Conservation (phyloP, 805 yeast genomes). For the Tetrapisispora pingtungensis region DNA sequence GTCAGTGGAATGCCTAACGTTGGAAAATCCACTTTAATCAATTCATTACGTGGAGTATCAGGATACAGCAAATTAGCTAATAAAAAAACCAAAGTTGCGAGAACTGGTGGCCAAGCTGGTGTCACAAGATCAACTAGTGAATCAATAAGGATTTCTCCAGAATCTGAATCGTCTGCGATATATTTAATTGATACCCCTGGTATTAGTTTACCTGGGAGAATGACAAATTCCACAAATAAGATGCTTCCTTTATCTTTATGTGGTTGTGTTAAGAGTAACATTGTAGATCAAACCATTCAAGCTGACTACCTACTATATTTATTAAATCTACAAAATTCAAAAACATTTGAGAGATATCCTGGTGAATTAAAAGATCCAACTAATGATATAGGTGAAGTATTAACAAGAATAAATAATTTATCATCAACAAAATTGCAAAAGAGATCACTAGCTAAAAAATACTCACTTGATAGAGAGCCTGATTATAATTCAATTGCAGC, state of each 20-base stretch:
- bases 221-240: conserved; percentile 43
- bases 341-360: conserved; percentile 9
- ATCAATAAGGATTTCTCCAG: conserved; percentile 43
- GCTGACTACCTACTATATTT: conserved; percentile 77
- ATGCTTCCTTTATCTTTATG: conserved; percentile 67
- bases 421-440: conserved; percentile 29
- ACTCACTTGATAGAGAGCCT: conserved; percentile 23
- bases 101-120: conserved; percentile 83
- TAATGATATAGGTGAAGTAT: conserved; percentile 52
- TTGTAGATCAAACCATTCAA: conserved; percentile 74
- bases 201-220: conserved; percentile 61
- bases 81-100: conserved; percentile 54
- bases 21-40: conserved; percentile 87
- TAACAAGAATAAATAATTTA: conserved; percentile 25
- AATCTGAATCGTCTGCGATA: conserved; percentile 36
- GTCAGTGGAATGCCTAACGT: conserved; percentile 95
- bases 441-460: conserved; percentile 13
- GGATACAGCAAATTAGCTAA: conserved; percentile 14
- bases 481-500: conserved; percentile 55
- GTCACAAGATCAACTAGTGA: conserved; percentile 76
- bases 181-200: conserved; percentile 88
- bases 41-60: conserved; percentile 47
- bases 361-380: conserved; percentile 42
- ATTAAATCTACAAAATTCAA: conserved; percentile 45
- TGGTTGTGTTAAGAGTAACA: conserved; percentile 60